Evolutionary conservation across 2,329 filamentous ascomycete species (phyloP).

Genomic region (Aspergillus cejpii): DNA sequence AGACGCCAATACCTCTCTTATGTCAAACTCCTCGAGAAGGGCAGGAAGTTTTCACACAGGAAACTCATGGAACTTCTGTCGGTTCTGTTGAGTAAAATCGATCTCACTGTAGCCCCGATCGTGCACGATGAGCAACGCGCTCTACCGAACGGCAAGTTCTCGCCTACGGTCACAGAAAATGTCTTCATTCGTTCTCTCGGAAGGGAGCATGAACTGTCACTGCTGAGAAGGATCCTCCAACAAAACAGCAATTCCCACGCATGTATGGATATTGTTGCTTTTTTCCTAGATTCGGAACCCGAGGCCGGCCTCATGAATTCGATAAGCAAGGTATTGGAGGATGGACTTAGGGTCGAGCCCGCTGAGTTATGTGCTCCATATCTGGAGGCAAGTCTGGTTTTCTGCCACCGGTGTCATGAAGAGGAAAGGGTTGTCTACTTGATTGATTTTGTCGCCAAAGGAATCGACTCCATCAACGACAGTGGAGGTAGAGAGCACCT

Average conservation of each 20-base stretch:
- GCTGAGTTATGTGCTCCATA: slow-evolving; percentile 48
- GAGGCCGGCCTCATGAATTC: slow-evolving; percentile 44
- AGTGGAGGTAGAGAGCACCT: slow-evolving; percentile 46
- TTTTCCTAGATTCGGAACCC: slow-evolving; percentile 50
- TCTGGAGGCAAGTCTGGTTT: slow-evolving; percentile 52
- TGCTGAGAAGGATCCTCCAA: slow-evolving; percentile 58
- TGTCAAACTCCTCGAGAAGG: slow-evolving; percentile 40
- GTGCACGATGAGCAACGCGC: slow-evolving; percentile 21
- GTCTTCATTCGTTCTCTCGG: slow-evolving; percentile 31
- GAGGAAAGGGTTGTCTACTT: slow-evolving; percentile 34
- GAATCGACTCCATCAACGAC: slow-evolving; percentile 45
- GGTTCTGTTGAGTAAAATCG: slow-evolving; percentile 34
- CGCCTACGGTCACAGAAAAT: slow-evolving; percentile 31
- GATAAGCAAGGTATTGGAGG: slow-evolving; percentile 50
- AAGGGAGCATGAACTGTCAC: slow-evolving; percentile 27
- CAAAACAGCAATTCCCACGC: slow-evolving; percentile 52
- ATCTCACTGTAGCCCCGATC: slow-evolving; percentile 29
- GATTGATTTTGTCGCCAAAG: slow-evolving; percentile 40
- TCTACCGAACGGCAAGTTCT: slow-evolving; percentile 26
- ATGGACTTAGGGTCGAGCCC: slow-evolving; percentile 49
- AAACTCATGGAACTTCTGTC: slow-evolving; percentile 41
- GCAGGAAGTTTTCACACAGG: slow-evolving; percentile 40
- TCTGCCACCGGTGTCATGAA: slow-evolving; percentile 42
- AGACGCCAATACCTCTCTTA: slow-evolving; percentile 49
- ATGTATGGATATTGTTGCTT: slow-evolving; percentile 52